phyloP scores from a whole-genome alignment of 148 eudicot species.

The Amaranthus cruentus region DNA sequence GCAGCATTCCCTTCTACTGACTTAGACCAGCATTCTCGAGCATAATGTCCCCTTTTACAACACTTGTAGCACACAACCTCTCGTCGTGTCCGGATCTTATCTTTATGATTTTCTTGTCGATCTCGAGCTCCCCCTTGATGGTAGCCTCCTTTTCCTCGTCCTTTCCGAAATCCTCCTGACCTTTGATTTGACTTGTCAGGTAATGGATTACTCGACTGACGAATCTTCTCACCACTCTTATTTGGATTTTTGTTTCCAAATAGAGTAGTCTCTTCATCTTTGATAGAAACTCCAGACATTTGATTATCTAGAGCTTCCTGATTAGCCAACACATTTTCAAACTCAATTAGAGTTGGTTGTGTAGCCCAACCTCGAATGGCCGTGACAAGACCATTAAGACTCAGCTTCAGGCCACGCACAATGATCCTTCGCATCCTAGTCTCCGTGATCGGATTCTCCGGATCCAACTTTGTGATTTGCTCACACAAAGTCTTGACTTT shows the following conservation, averaged over 20 bases:
- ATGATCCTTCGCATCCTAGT: no score
- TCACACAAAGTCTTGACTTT: neutral
- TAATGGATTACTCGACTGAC: neutral
- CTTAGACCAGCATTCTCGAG: conserved; percentile 7
- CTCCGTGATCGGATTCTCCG: no score
- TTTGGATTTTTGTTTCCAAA: neutral
- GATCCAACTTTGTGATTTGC: no score
- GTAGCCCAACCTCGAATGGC: conserved; percentile 7
- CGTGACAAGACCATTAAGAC: neutral
- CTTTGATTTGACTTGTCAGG: neutral
- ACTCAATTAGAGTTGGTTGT: conserved; percentile 4
- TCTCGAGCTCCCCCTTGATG: neutral
- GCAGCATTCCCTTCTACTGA: neutral
- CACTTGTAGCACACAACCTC: conserved; percentile 2
- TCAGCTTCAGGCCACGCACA: no score
- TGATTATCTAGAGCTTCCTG: conserved; percentile 16
- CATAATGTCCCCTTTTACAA: neutral
- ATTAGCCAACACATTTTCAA: conserved; percentile 10
- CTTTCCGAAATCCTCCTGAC: neutral
- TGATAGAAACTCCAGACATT: neutral
- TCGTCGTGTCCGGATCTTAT: neutral
- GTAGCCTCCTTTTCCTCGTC: neutral
- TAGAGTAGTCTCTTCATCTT: neutral
- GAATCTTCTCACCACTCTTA: neutral
- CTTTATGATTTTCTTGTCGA: neutral